Conservation (phyloP, 352 stramenopile species). For the Pilasporangium apinafurcum region DNA sequence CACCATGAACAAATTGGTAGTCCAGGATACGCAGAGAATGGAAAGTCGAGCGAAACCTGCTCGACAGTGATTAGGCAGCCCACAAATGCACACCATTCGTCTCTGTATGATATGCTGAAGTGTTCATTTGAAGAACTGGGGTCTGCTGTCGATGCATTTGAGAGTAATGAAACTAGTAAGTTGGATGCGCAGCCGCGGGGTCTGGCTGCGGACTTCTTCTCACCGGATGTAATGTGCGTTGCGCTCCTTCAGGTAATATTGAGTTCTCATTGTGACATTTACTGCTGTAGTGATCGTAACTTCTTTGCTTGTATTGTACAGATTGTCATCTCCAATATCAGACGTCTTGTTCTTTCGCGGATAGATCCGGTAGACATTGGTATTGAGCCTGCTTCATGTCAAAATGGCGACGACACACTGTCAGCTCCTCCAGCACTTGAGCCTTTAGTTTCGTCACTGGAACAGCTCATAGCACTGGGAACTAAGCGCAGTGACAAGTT, state of each 20-base stretch:
- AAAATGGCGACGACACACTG: slow-evolving; percentile 38
- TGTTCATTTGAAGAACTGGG: slow-evolving; percentile 8
- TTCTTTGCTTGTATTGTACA: slow-evolving; percentile 16
- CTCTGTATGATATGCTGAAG: slow-evolving; percentile 10
- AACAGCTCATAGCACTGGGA: slow-evolving; percentile 75
- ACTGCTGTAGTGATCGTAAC: not conserved
- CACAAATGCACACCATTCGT: not conserved
- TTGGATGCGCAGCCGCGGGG: no score
- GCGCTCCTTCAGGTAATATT: slow-evolving; percentile 45
- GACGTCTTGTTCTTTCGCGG: slow-evolving; percentile 70
- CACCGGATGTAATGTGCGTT: slow-evolving; percentile 61
- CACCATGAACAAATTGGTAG: not conserved
- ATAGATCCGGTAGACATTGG: slow-evolving; percentile 73
- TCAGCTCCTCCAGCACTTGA: slow-evolving; percentile 57
- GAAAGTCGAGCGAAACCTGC: slow-evolving; percentile 15
- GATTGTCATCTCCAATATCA: slow-evolving; percentile 76
- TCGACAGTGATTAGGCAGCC: not conserved
- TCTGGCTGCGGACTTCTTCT: slow-evolving; percentile 30
- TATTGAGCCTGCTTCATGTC: slow-evolving; percentile 28
- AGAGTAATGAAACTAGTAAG: not conserved
- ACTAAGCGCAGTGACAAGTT: slow-evolving; percentile 77
- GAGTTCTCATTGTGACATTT: not conserved
- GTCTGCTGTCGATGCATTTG: not conserved
- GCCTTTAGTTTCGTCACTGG: slow-evolving; percentile 52
- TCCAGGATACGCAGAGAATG: no score